Percentiles rank a stretch among this genome's conserved stretches.
phyloP scores from a whole-genome alignment of 441 rosid genomes.

The Adansonia gregorii region DNA sequence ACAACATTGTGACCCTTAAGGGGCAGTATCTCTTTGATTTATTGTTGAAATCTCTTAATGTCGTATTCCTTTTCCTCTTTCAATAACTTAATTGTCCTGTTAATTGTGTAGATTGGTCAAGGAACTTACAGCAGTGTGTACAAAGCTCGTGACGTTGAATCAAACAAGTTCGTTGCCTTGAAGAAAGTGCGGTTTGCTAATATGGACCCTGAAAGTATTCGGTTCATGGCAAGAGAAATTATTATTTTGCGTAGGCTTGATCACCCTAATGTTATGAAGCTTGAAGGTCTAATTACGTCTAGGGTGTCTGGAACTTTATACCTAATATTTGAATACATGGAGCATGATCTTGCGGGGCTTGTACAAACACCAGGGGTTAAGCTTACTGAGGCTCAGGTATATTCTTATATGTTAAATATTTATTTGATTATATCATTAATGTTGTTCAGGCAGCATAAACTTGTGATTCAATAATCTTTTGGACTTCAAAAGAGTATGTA shows the following conservation, averaged over 20 bases:
- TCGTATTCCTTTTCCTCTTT: neutral
- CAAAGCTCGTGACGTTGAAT: slow-evolving; percentile 58
- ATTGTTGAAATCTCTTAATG: neutral
- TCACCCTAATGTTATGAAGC: slow-evolving; percentile 69
- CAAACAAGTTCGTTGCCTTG: slow-evolving; percentile 56
- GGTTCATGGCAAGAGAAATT: slow-evolving; percentile 71
- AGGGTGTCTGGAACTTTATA: slow-evolving; percentile 61
- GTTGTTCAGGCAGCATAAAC: neutral
- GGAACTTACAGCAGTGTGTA: slow-evolving; percentile 72
- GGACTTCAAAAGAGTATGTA: neutral
- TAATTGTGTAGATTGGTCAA: slow-evolving; percentile 56
- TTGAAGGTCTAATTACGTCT: slow-evolving; percentile 65
- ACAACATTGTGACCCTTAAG: neutral
- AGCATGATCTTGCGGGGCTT: slow-evolving; percentile 63
- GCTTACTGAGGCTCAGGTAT: slow-evolving; percentile 64
- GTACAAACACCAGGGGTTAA: slow-evolving; percentile 54
- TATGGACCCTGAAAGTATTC: slow-evolving; percentile 63
- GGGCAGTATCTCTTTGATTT: neutral
- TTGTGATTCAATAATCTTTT: slow-evolving; percentile 1
- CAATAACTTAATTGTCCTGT: neutral
- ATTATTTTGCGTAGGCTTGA: slow-evolving; percentile 60
- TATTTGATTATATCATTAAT: neutral
- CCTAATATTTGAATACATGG: slow-evolving; percentile 69
- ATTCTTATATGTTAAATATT: neutral
- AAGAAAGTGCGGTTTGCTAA: slow-evolving; percentile 68